A percentile compares a stretch with the other conserved stretches of the same genome.
phyloP scores from a whole-genome alignment of 805 yeast species.

The Hanseniaspora lindneri region DNA sequence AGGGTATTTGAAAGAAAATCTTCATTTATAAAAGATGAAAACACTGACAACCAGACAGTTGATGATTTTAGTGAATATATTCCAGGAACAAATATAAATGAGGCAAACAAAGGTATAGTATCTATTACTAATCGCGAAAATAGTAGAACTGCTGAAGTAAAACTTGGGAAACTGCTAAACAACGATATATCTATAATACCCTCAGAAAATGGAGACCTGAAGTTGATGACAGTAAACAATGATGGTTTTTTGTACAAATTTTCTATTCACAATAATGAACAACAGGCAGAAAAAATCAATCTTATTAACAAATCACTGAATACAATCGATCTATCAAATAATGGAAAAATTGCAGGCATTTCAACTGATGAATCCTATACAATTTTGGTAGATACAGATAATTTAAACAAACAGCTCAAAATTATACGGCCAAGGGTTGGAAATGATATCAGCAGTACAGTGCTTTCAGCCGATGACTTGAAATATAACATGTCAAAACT shows the following conservation, averaged over 20 bases:
- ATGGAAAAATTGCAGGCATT: neutral
- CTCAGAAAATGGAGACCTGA: neutral
- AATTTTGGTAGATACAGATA: neutral
- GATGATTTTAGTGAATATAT: neutral
- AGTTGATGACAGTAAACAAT: neutral
- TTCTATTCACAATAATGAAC: neutral
- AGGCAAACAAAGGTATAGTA: neutral
- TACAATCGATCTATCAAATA: neutral
- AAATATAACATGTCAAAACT: neutral
- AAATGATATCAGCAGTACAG: neutral
- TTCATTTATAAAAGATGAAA: neutral
- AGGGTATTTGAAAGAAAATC: neutral
- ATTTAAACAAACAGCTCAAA: neutral
- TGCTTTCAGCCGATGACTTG: neutral
- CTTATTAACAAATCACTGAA: neutral
- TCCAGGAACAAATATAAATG: neutral
- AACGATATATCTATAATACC: neutral
- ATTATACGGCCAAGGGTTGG: neutral
- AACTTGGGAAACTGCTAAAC: neutral
- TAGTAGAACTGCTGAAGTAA: neutral
- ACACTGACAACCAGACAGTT: neutral
- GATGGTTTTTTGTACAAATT: neutral
- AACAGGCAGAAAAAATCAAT: neutral
- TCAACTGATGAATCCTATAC: slow-evolving; percentile 1
- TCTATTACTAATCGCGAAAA: neutral